Evolutionary conservation across 768 basidiomycete species (phyloP), one percentile per base, ranked within the genome.

Genomic region (Russula griseocarnosa): DNA sequence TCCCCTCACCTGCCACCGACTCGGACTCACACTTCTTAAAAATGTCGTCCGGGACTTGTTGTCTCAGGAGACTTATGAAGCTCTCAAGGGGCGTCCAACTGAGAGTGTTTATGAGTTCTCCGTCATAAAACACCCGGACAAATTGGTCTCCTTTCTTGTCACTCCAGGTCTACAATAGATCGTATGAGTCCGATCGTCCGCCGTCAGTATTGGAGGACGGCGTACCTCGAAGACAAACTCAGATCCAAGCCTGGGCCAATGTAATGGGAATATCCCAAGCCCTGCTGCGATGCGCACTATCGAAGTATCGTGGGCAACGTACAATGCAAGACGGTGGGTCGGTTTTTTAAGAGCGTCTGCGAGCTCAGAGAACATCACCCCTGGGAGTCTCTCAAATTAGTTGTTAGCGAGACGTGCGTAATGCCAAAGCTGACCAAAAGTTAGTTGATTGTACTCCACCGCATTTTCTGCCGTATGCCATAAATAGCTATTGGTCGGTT

Each of bases 241-340:
- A 26, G 75, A 78, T 5, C 79, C 78, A 64, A 80, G 72, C 1
- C 79, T 78, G 0, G 79, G 80, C 80, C 81, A 81, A 46, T 74
- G 74, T 52, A 79, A 62, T 0, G 69, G 68, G 16, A 67, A 64
- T 40, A 65, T 70, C 6, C 77, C 77, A 11, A 82, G 73, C 8
- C 75, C 74, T 10, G 75, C 71, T 2, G 73, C 72, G 11, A 75
- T 68, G 13, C 74, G 70, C 55, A 74, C 73, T 73, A 82, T 76
- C 3, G 78, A 75, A 7, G 75, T 75, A 60, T 81, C 79, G 58
- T 81, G 81, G 8, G 78, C 80, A 10, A 81, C 76, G 38, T 78
- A 79, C 60, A 80, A 71, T 47, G 71, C 72, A 26, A 77, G 55
- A 55, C 76, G 78, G 67, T 73, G 69, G 0, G 62, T 68, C 55